A percentile compares a stretch with the other conserved stretches of the same genome.
Evolutionary conservation across 257 asterid species (phyloP).

Genomic region (Ballota nigra): DNA sequence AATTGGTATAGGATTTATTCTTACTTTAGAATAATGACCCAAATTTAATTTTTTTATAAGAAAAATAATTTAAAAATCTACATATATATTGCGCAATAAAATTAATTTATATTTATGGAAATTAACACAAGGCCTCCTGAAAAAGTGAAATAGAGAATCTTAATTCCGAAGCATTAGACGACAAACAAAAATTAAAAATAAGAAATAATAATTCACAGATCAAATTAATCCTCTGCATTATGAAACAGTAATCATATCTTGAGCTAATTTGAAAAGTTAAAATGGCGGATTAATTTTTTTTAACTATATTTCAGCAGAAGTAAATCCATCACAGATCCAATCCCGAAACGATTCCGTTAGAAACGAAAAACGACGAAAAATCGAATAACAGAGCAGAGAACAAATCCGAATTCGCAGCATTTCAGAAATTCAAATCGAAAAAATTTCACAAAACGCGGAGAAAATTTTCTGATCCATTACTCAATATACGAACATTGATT

Average conservation of each 20-base stretch:
- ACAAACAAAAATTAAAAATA: too few relatives aligned
- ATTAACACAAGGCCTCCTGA: too few relatives aligned
- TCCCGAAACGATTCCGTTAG: not conserved
- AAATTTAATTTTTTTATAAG: too few relatives aligned
- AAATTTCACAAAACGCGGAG: not conserved
- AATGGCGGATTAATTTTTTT: not conserved
- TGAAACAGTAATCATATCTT: not conserved
- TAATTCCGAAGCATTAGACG: not conserved
- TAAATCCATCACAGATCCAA: slow-evolving; percentile 14
- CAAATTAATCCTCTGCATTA: not conserved
- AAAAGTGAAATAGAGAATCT: not conserved
- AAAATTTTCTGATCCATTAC: slow-evolving; percentile 11
- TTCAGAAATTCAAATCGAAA: slow-evolving; percentile 8
- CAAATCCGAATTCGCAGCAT: not conserved
- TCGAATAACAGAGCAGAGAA: not conserved
- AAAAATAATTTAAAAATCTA: too few relatives aligned
- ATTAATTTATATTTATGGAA: too few relatives aligned
- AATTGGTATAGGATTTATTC: too few relatives aligned
- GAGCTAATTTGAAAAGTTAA: not conserved
- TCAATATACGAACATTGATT: slow-evolving; percentile 15
- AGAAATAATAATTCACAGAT: not conserved
- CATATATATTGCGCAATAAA: too few relatives aligned
- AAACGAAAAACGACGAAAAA: not conserved
- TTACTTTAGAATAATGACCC: too few relatives aligned
- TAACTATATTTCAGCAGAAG: not conserved